Base-by-base conservation (phyloP, 1,284 basidiomycete species). In the Cryptococcus sp. region DNA sequence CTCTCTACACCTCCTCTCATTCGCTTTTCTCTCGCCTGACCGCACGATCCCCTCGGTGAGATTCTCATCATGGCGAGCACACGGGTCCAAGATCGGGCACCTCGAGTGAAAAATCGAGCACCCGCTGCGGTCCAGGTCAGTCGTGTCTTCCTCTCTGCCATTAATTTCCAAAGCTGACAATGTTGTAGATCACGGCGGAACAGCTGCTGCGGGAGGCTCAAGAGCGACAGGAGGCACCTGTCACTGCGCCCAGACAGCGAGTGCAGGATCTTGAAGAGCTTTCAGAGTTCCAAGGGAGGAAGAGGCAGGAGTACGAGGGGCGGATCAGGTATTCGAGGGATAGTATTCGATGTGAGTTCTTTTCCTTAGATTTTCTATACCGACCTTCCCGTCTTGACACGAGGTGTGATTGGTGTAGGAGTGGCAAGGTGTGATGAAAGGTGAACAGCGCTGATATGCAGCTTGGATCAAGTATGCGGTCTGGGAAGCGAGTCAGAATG, bases 211-310 rank as follows among this genome's bases (percentile, higher is more conserved):
- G 95, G 64, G 95, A 98, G 82, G 92, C 95, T 36, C 91, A 97
- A 82, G 95, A 97, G 65, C 80, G 93, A 46, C 94, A 98, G 77
- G 95, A 97, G 66, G 82, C 86, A 21, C 82, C 86, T 14, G 86
- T 92, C 66, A 82, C 83, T 45, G 90, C 91, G 3, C 92, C 93
- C n/a, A 87, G 85, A 63, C 92, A 97, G 69, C 82, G 89, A 40
- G 85, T 98, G 42, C 91, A 97, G 73, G 95, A 98, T 74, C 88
- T 89, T 64, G 95, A 98, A 71, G 95, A 99, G 73, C 84, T 98
- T 34, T 80, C 87, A 70, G 95, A 99, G 74, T 97, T 95, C 66
- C 84, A 90, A 51, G 91, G 90, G 21, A 77, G 95, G 52, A 97
- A 97, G 69, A 79, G 94, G 43, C 92, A 87, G 64, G 95, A 98